A percentile compares a stretch with the other conserved stretches of the same genome.
Conservation (phyloP, 176 grass and related monocot genomes). For the Paspalum notatum region DNA sequence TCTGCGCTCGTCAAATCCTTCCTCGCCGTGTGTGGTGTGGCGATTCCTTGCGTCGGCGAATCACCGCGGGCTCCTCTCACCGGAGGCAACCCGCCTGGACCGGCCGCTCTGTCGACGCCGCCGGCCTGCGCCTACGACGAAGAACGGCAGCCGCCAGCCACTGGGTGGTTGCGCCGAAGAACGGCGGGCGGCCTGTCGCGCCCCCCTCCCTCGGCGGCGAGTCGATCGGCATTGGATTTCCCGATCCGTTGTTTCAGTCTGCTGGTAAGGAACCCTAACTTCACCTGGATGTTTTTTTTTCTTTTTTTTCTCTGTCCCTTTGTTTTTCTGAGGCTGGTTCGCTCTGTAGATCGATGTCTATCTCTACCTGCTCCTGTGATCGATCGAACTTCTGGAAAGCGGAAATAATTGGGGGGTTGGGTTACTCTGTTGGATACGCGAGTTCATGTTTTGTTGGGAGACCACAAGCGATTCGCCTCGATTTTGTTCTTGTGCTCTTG, state of each 20-base stretch:
- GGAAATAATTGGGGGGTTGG: background rate
- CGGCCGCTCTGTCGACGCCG: background rate
- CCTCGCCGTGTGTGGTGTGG: background rate
- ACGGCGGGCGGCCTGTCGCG: background rate
- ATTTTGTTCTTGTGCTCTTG: slow-evolving; percentile 2
- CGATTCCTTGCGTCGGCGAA: background rate
- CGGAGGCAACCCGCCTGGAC: background rate
- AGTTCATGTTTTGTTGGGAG: background rate
- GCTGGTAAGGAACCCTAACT: background rate
- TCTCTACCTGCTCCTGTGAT: background rate
- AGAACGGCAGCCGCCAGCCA: background rate
- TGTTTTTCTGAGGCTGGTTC: background rate
- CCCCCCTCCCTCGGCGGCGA: background rate
- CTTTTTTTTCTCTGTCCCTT: too few species aligned
- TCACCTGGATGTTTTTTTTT: background rate
- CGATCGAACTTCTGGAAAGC: background rate
- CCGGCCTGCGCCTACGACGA: background rate
- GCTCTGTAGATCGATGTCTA: background rate
- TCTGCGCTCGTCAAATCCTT: slow-evolving; percentile 40
- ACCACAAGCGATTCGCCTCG: slow-evolving; percentile 3
- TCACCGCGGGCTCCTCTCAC: background rate
- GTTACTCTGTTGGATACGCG: background rate
- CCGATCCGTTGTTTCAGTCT: background rate
- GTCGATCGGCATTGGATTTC: background rate
- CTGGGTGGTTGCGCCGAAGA: slow-evolving; percentile 4